Evolutionary conservation across 306 rosid species (phyloP).

Genomic region (Rosa multiflora): DNA sequence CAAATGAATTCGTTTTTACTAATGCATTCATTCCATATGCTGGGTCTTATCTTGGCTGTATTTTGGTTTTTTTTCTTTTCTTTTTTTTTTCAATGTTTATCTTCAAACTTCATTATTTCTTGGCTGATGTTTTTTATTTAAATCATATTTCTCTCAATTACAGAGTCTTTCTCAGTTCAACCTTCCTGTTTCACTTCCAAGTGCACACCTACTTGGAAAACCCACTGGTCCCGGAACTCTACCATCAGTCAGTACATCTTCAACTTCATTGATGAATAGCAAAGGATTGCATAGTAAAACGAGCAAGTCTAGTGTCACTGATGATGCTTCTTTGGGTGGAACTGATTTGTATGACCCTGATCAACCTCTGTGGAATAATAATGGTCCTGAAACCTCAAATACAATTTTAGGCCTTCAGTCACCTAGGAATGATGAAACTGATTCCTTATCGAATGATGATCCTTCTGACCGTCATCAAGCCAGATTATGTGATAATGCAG

Average conservation of each 20-base stretch:
- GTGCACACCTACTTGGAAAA: slow-evolving; percentile 69
- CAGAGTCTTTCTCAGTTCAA: slow-evolving; percentile 97
- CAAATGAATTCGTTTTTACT: neutral
- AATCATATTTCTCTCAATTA: slow-evolving; percentile 32
- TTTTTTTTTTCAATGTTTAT: neutral
- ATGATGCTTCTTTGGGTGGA: slow-evolving; percentile 64
- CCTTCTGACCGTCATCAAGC: slow-evolving; percentile 41
- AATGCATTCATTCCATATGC: slow-evolving; percentile 3
- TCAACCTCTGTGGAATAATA: slow-evolving; percentile 97
- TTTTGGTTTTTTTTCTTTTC: neutral
- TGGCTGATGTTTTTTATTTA: slow-evolving; percentile 2
- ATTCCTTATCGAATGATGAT: slow-evolving; percentile 54
- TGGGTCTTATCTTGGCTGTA: neutral
- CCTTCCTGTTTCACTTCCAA: slow-evolving; percentile 93
- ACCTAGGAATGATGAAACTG: slow-evolving; percentile 68
- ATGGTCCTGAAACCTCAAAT: slow-evolving; percentile 68
- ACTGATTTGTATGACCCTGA: slow-evolving; percentile 98
- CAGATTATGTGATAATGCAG: slow-evolving; percentile 40
- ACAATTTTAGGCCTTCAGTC: slow-evolving; percentile 56
- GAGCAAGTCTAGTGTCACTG: slow-evolving; percentile 56
- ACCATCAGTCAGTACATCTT: slow-evolving; percentile 58
- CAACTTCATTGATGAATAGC: slow-evolving; percentile 56
- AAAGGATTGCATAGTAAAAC: slow-evolving; percentile 64
- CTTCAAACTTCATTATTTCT: neutral
- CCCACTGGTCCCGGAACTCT: slow-evolving; percentile 73